Base-by-base conservation (phyloP, 805 yeast genomes). In the Wickerhamomyces kurtzmanii region DNA sequence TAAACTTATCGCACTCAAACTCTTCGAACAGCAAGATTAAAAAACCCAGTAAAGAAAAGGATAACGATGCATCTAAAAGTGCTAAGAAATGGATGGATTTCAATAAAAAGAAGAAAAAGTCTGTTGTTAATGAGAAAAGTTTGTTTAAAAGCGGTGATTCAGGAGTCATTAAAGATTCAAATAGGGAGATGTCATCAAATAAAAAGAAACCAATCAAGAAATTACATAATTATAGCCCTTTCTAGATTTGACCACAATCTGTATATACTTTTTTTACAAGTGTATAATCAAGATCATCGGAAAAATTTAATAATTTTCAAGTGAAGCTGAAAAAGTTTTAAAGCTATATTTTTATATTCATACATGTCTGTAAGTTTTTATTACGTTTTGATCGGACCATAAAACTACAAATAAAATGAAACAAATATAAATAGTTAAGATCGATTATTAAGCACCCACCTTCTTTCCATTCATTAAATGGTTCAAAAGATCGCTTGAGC, bases 401-500 rank as follows among this genome's bases (percentile, higher is more conserved):
- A n/a, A n/a, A n/a, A n/a, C n/a, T n/a, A n/a, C n/a, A 20, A 12
- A 20, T 3, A 16, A 6, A 28, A n/a, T 28, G 25, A 43, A 16
- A 10, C 17, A 8, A 22, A 22, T 16, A 16, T 14, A 9, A 3
- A 17, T 17, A 20, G 3, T 16, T 3, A 24, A 16, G 16, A 12
- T 12, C 12, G 6, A n/a, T 2, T n/a, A 6, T 17, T 15, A 32
- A 13, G 62, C 57, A 27, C 54, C 45, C 24, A 56, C 49, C 41
- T 59, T 71, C 48, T 79, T 82, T 17, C 93, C 93, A 42, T 78
- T 77, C 75, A 86, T 77, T 47, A 86, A 62, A 52, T 85, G 96
- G 32, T 75, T 83, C 42, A 86, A 65, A 45, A 86, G 65, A 47
- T 85, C 94, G n/a, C n/a, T n/a, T n/a, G n/a, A n/a, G n/a, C n/a